phyloP scores from a whole-genome alignment of 805 yeast species.

The Sugiyamaella valdiviana region DNA sequence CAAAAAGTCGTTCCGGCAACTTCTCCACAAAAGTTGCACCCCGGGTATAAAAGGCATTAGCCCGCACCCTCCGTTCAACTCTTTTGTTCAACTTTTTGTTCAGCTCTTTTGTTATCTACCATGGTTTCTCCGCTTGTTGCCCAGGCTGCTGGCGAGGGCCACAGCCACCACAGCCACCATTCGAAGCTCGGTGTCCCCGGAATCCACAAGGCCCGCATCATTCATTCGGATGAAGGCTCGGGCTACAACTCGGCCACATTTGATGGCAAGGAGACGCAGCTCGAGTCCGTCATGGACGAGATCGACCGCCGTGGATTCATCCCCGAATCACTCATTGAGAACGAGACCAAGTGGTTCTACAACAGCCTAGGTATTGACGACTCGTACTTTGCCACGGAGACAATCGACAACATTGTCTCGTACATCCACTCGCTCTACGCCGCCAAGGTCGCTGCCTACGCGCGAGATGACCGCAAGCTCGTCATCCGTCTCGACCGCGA shows the following conservation, averaged over 20 bases:
- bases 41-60: neutral
- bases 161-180: conserved; percentile 4
- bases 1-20: no score
- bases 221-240: conserved; percentile 22
- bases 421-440: conserved; percentile 87
- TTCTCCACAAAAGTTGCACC: neutral
- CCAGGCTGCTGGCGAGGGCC: neutral
- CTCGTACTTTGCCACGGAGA: conserved; percentile 81
- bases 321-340: conserved; percentile 79
- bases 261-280: conserved; percentile 73
- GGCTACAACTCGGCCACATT: conserved; percentile 77
- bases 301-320: conserved; percentile 81
- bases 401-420: conserved; percentile 70
- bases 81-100: neutral
- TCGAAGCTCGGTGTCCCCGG: conserved; percentile 24
- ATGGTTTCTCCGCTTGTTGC: conserved; percentile 7
- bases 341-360: conserved; percentile 87
- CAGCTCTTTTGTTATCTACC: neutral
- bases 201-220: conserved; percentile 23
- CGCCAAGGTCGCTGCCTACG: conserved; percentile 84
- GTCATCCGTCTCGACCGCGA: conserved; percentile 76
- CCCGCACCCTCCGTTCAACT: no score
- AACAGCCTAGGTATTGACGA: conserved; percentile 84
- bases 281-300: conserved; percentile 53
- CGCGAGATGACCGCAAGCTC: conserved; percentile 50